A percentile compares a stretch with the other conserved stretches of the same genome.
Evolutionary conservation across 1,284 basidiomycete genomes (phyloP).

Genomic region (Earliella scabrosa): DNA sequence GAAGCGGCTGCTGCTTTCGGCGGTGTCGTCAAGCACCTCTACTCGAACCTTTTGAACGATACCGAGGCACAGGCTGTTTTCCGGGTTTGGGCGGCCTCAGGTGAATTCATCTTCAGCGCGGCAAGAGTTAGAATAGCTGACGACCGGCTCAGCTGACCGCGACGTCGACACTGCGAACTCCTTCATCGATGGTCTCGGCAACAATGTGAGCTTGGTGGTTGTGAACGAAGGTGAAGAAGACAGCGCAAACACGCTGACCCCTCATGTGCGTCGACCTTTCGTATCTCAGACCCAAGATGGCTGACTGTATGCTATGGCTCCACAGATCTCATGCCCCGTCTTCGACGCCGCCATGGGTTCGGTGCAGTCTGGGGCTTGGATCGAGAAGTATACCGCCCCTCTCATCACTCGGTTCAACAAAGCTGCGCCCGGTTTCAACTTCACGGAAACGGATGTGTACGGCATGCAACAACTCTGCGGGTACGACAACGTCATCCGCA

Average conservation of each 20-base stretch:
- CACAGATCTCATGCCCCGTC: constrained; percentile 19
- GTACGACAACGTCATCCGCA: constrained; percentile 29
- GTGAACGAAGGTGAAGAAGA: constrained; percentile 26
- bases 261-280: constrained; percentile 18
- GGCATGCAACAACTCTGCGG: constrained; percentile 30
- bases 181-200: constrained; percentile 24
- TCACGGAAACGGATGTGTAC: constrained; percentile 24
- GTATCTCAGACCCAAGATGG: not conserved
- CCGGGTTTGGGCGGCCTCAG: constrained; percentile 25
- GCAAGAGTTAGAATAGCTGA: not conserved
- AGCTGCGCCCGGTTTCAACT: constrained; percentile 25
- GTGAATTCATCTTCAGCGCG: not conserved
- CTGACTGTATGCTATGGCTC: not conserved
- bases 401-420: constrained; percentile 25
- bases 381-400: constrained; percentile 23
- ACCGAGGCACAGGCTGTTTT: constrained; percentile 4
- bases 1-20: constrained; percentile 24
- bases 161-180: constrained; percentile 22
- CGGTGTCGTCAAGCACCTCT: constrained; percentile 19
- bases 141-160: constrained; percentile 5
- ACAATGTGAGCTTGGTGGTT: constrained; percentile 12
- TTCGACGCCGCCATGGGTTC: constrained; percentile 26
- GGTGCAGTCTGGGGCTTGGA: constrained; percentile 22
- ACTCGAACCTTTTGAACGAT: constrained; percentile 15
- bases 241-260: constrained; percentile 25